Evolutionary conservation across 345 rosid species (phyloP).

Genomic region (Salix koriyanagi): DNA sequence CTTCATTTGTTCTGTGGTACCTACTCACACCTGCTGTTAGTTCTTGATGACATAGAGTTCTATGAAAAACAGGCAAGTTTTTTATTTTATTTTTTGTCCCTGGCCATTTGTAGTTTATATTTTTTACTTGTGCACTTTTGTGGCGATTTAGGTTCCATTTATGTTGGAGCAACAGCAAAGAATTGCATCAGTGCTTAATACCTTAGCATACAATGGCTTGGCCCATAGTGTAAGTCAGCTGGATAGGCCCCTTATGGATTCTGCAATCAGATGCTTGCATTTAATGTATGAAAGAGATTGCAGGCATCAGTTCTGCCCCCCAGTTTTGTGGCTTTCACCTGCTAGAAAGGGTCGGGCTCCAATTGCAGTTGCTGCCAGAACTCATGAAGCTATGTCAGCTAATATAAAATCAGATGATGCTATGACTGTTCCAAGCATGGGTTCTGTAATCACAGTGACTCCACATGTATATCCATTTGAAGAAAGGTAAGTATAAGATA

Average conservation of each 20-base stretch:
- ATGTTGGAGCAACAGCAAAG: conserved; percentile 69
- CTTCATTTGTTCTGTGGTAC: conserved; percentile 87
- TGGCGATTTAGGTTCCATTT: conserved; percentile 67
- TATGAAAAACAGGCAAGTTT: conserved; percentile 89
- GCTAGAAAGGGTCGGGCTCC: conserved; percentile 76
- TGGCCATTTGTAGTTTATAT: neutral
- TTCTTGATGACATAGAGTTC: conserved; percentile 97
- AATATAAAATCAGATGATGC: conserved; percentile 47
- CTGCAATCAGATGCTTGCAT: conserved; percentile 87
- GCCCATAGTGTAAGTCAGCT: conserved; percentile 41
- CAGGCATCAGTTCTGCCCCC: conserved; percentile 80
- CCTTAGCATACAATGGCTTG: conserved; percentile 78
- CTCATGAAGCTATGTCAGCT: conserved; percentile 61
- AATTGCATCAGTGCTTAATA: conserved; percentile 81
- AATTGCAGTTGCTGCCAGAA: conserved; percentile 82
- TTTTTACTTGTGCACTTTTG: conserved; percentile 21
- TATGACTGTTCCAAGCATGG: conserved; percentile 42
- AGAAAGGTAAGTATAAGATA: conserved; percentile 56
- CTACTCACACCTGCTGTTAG: conserved; percentile 84
- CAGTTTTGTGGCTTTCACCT: conserved; percentile 91
- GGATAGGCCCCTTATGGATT: conserved; percentile 68
- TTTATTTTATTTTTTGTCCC: neutral
- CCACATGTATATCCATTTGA: conserved; percentile 96
- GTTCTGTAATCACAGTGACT: conserved; percentile 66
- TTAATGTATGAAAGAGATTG: conserved; percentile 93